Evolutionary conservation across 2,329 filamentous ascomycete species (phyloP), one percentile per base, ranked within the genome.

Genomic region (Aspergillus carbonarius): DNA sequence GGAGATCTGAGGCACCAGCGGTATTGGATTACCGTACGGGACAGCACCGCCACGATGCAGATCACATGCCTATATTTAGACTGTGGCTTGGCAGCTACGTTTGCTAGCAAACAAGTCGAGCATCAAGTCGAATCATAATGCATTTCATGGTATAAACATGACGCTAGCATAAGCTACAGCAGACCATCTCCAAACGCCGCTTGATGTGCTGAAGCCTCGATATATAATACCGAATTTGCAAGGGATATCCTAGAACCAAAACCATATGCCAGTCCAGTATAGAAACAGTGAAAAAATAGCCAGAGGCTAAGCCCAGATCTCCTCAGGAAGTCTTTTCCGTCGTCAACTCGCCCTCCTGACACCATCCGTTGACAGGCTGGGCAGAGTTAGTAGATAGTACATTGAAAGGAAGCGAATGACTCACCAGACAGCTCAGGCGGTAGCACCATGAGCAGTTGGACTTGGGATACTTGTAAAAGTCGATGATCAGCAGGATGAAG

Each of bases 401-500:
- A 20, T 35, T 53, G 27, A 10, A 42, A 18, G 46, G 23, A 23
- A 23, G 23, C 23, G 5, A 48, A 58, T 15, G 17, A 88, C 91
- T 85, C 80, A 95, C 91, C 78, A 99, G 78, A 72, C 95, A 99
- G 74, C 90, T 96, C 67, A 99, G 77, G 70, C 96, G 95, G 80
- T 96, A 95, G 82, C 95, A 99, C 95, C 95, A 99, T 10, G 78
- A 81, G 75, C 95, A 99, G 30, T 84, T 87, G 50, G 86, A 86
- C 37, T 70, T 67, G 59, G 85, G 83, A 73, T 88, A 88, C 63
- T 85, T 85, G 77, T 98, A 98, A 73, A 99, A 99, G 78, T 97
- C 95, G 72, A 92, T 87, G 60, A 98, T 75, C 54, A 99, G 80
- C 46, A 97, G 78, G 61, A 96, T 90, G 73, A 98, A 97, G 1